Percentiles rank a stretch among this genome's conserved stretches.
phyloP scores from a whole-genome alignment of 352 stramenopile species.

The Phytophthora ramorum region DNA sequence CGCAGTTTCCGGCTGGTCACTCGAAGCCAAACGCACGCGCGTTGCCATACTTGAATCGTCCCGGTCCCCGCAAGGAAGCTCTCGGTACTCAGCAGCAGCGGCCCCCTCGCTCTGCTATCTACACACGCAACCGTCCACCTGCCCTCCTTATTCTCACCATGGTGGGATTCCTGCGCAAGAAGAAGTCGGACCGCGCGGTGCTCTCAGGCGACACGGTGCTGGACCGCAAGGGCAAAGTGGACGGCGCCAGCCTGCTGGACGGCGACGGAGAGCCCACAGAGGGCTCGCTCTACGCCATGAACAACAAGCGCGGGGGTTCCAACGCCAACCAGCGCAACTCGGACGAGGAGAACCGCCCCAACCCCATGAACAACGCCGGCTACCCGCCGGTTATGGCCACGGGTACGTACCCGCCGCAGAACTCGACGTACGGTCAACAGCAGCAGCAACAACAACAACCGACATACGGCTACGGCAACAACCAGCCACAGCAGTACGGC shows the following conservation, averaged over 20 bases:
- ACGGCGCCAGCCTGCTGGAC: constrained; percentile 84
- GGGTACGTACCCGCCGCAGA: constrained; percentile 60
- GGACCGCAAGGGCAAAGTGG: constrained; percentile 86
- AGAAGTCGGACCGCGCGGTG: constrained; percentile 78
- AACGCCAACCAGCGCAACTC: constrained; percentile 49
- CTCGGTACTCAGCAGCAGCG: constrained; percentile 6
- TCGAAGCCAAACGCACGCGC: constrained; percentile 10
- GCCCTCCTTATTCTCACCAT: constrained; percentile 33
- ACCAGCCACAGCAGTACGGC: constrained; percentile 26
- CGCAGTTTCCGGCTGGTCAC: constrained; percentile 29
- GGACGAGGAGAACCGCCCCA: constrained; percentile 67
- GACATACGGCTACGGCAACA: constrained; percentile 36
- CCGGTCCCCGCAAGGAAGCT: constrained; percentile 1
- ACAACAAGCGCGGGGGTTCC: constrained; percentile 47
- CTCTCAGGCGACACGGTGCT: constrained; percentile 78
- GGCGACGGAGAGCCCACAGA: constrained; percentile 81
- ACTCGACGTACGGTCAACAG: constrained; percentile 49
- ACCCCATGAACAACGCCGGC: constrained; percentile 36
- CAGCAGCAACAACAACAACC: constrained; percentile 34
- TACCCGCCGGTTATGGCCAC: constrained; percentile 58
- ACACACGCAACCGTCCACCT: constrained; percentile 9
- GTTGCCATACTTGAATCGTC: constrained; percentile 44
- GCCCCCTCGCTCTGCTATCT: constrained; percentile 1
- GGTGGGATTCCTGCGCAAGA: constrained; percentile 88
- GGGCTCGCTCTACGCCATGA: constrained; percentile 73